Evolutionary conservation across 2,329 filamentous ascomycete species (phyloP), one percentile per base, ranked within the genome.

Genomic region (Allantophomopsis lycopodina): DNA sequence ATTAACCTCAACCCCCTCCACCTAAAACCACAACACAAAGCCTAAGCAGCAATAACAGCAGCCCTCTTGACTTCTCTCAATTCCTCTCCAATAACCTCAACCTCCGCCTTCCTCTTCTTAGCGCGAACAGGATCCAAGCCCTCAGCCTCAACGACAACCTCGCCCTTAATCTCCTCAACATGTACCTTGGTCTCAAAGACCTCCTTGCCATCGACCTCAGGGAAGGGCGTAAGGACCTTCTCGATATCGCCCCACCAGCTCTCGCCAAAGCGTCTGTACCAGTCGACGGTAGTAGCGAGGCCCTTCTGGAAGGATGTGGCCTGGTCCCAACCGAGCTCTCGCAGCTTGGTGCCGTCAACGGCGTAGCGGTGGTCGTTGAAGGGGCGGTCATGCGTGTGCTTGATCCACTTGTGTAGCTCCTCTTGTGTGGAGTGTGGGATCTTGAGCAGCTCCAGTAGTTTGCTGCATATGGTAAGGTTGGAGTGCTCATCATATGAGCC

Each of bases 311-410:
- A 79, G 38, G 59, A 63, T 2, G 73, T 80, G 57, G 73, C 75
- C 55, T 81, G 81, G 40, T 71, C 64, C 81, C 80, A 85, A 16
- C 80, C 81, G 5, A 86, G 64, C 45, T 68, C 60, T 32, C 71
- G 63, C 47, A 85, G 66, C 58, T 83, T 84, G 39, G 69, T 72
- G 28, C 73, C 79, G 53, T 85, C 77, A 2, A 84, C 76, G 10
- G 78, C 78, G 51, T 85, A 86, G 31, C 79, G 67, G 51, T 76
- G 71, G 57, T 86, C 81, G 57, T 85, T 85, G 62, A 83, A 89
- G 0, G 83, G 83, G 15, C 84, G 70, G 59, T 91, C 83, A 46
- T 78, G 70, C 2, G 81, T 85, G 58, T 84, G 80, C 56, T 81
- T 75, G 49, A 88, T 72, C 70, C 76, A 82, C 50, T 69, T 69